Evolutionary conservation across 169 alveolate species (phyloP), one percentile per base, ranked within the genome.

Genomic region (Pseudocohnilembus persalinus): DNA sequence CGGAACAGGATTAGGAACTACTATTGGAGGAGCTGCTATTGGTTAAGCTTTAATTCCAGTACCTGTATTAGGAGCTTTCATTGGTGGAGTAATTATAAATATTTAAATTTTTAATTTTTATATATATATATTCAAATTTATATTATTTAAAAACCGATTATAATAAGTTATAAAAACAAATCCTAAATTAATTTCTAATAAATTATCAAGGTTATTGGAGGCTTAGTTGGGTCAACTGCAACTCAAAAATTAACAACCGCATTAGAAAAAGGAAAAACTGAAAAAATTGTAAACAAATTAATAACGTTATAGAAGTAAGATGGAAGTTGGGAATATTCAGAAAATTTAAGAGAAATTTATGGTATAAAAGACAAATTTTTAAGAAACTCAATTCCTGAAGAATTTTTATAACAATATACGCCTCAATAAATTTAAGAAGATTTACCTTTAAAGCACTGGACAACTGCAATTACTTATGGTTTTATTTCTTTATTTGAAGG

Each of bases 61-160:
- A 0, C 87, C 87, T 74, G 87, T 82, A 1, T 82, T 82, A 34
- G 87, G 87, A 29, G 87, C 87, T 16, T 29, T 82, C 0, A 33
- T 82, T 33, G 87, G 87, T 27, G 34, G 82, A 31, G 81, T 82
- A 49, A 49, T n/a, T n/a, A n/a, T n/a, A n/a, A n/a, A n/a, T n/a
- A n/a, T n/a, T n/a, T n/a, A n/a, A n/a, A n/a, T n/a, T n/a, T n/a
- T n/a, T n/a, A n/a, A n/a, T n/a, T n/a, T n/a, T n/a, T n/a, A n/a
- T n/a, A n/a, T n/a, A n/a, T n/a, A n/a, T n/a, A n/a, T n/a, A n/a
- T n/a, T n/a, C n/a, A n/a, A n/a, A n/a, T n/a, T n/a, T n/a, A n/a
- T n/a, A n/a, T n/a, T n/a, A n/a, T n/a, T 49, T 49, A 49, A 49
- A 11, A 49, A 11, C 20, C 20, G 68, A 49, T 20, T 20, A 49